phyloP scores from a whole-genome alignment of 2,329 filamentous ascomycete species.

The Aspergillus aculeatinus region DNA sequence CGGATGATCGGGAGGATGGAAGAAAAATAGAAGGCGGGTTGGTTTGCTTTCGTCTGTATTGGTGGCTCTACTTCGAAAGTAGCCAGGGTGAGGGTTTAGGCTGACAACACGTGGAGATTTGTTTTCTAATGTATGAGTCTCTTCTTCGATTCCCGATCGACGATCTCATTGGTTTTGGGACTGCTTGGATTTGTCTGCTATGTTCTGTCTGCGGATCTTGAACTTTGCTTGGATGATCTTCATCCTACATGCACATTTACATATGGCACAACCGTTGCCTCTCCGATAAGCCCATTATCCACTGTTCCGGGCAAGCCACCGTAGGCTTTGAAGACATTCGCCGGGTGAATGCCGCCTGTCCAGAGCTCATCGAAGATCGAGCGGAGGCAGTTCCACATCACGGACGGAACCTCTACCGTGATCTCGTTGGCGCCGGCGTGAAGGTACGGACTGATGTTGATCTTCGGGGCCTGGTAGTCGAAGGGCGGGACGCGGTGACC shows the following conservation, averaged over 20 bases:
- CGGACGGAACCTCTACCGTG: constrained; percentile 18
- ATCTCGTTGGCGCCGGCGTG: constrained; percentile 11
- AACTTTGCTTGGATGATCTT: background rate
- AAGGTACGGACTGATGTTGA: constrained; percentile 16
- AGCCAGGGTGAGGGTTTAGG: background rate
- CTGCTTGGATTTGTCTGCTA: background rate
- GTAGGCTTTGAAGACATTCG: background rate
- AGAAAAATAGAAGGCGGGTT: background rate
- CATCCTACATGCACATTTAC: background rate
- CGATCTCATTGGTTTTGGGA: background rate
- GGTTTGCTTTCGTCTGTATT: background rate
- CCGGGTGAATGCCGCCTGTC: background rate
- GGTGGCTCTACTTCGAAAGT: background rate
- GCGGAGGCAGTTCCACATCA: constrained; percentile 23
- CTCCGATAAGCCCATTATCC: constrained; percentile 18
- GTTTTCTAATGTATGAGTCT: background rate
- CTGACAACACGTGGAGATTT: background rate
- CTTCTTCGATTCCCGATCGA: background rate
- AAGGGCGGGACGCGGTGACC: constrained; percentile 15
- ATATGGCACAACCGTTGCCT: constrained; percentile 12
- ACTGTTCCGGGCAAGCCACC: constrained; percentile 7
- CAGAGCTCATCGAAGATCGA: constrained; percentile 14
- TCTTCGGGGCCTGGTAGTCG: constrained; percentile 15
- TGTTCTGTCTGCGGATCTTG: too few relatives aligned
- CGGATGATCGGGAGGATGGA: background rate